A percentile compares a stretch with the other conserved stretches of the same genome.
These are phyloP conservation scores for Pichia sporocuriosa DNA, from an alignment of 805 yeast species.

Conservation along the genomic window DNA sequence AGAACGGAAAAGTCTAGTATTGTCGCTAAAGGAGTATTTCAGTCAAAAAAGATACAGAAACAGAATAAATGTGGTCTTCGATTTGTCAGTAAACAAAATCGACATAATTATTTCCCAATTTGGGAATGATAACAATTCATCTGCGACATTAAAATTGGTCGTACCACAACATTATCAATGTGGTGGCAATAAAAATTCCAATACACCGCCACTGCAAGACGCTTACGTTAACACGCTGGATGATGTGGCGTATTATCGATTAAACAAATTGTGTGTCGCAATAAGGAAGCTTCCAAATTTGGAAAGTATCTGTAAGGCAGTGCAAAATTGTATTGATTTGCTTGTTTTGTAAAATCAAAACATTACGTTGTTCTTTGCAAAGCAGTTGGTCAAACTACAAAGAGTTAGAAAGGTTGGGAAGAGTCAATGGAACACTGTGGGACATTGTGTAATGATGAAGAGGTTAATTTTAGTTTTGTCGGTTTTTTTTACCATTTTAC, in stretches of 20 bases:
- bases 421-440: too few species aligned
- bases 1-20: conserved; percentile 16
- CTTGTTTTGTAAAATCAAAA: not conserved
- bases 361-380: too few species aligned
- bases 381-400: too few species aligned
- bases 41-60: conserved; percentile 13
- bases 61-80: conserved; percentile 17
- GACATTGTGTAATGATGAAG: too few species aligned
- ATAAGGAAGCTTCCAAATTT: not conserved
- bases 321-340: conserved; percentile 1
- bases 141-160: too few species aligned
- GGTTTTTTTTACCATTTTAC: conserved; percentile 4
- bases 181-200: too few species aligned
- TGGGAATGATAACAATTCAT: too few species aligned
- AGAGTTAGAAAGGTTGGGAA: not conserved
- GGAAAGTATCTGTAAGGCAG: not conserved
- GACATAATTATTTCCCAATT: too few species aligned
- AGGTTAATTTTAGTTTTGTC: not conserved
- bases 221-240: too few species aligned
- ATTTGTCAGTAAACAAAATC: conserved; percentile 25
- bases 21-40: conserved; percentile 12
- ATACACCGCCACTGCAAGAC: conserved; percentile 4
- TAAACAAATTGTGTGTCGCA: too few species aligned
- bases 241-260: too few species aligned
- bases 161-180: too few species aligned